Conservation (phyloP, 805 yeast species). For the Metschnikowia matae region DNA sequence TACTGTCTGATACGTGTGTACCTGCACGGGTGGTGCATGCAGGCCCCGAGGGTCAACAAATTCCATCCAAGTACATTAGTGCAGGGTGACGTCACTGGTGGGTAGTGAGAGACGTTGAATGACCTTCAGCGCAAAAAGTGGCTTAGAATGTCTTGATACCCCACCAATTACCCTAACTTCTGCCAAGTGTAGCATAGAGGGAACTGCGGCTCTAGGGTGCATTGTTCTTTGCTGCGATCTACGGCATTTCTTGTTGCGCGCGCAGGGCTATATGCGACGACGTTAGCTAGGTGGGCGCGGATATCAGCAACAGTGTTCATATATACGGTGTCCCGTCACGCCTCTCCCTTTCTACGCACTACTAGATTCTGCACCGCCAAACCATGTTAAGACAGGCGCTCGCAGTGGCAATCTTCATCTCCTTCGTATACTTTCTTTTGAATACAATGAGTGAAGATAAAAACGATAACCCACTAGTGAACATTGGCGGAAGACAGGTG, state of each 20-base stretch:
- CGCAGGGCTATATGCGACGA: constrained; percentile 1
- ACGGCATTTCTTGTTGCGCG: neutral
- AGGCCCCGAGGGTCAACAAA: neutral
- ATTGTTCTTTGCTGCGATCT: neutral
- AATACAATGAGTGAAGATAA: constrained; percentile 12
- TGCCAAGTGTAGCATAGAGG: too few species aligned
- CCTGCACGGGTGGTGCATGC: constrained; percentile 3
- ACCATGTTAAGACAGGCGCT: constrained; percentile 10
- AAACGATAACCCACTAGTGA: constrained; percentile 19
- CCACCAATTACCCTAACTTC: too few species aligned
- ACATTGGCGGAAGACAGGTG: constrained; percentile 35
- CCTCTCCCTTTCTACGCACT: constrained; percentile 3
- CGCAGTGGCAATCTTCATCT: constrained; percentile 9
- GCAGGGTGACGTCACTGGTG: too few species aligned
- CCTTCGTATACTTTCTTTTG: constrained; percentile 9
- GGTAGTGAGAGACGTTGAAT: too few species aligned
- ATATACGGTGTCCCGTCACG: constrained; percentile 3
- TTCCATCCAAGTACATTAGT: too few species aligned
- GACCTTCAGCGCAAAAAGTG: too few species aligned
- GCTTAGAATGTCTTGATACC: too few species aligned
- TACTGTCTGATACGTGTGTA: constrained; percentile 1
- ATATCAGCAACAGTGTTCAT: constrained; percentile 3
- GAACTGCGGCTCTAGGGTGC: neutral
- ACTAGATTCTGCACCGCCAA: constrained; percentile 8
- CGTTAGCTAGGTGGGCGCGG: neutral